Evolutionary conservation across 352 stramenopile genomes (phyloP), one percentile per base, ranked within the genome.

Genomic region (Pythium apleroticum): DNA sequence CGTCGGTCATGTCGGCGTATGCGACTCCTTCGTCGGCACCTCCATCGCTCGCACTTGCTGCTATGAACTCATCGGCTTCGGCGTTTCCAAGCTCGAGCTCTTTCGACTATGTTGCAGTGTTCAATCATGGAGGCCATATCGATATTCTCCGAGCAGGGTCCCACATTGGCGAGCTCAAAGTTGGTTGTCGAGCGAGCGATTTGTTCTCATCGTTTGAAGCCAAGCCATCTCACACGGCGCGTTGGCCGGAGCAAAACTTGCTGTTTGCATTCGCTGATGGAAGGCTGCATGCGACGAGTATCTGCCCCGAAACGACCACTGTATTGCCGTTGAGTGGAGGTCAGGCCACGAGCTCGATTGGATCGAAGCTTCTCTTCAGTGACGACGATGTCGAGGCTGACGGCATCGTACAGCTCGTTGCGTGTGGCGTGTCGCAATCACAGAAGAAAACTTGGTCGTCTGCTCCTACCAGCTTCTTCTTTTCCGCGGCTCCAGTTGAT

Each of bases 391-490:
- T 24, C 0, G 63, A 71, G 20, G 5, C 50, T 4, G 66, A 66
- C 4, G 57, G 50, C 2, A 35, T 73, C 24, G 35, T 22, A 1
- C 37, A 73, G 25, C 56, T 73, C 19, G 66, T 73, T 24, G 25
- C 59, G 4, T 62, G 46, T 22, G 66, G 56, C 14, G 55, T 68
- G 1, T 62, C 60, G 9, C n/a, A 56, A 3, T 68, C 59, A 4
- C 68, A 80, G 25, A 89, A 88, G 52, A 71, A 77, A 7, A 59
- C 81, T 11, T 92, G 84, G 84, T 80, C 73, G 1, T 71, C 74
- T 14, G 74, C 67, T 52, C 46, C 43, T 49, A 31, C 30, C 20
- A 72, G 52, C 65, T 22, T 74, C 59, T 54, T 67, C 64, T 53
- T 66, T 33, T n/a, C 66, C 0, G 41, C 45, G 20, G 7, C 66